Evolutionary conservation across 2,329 filamentous ascomycete species (phyloP).

Genomic region (Chaetomium olivaceum): DNA sequence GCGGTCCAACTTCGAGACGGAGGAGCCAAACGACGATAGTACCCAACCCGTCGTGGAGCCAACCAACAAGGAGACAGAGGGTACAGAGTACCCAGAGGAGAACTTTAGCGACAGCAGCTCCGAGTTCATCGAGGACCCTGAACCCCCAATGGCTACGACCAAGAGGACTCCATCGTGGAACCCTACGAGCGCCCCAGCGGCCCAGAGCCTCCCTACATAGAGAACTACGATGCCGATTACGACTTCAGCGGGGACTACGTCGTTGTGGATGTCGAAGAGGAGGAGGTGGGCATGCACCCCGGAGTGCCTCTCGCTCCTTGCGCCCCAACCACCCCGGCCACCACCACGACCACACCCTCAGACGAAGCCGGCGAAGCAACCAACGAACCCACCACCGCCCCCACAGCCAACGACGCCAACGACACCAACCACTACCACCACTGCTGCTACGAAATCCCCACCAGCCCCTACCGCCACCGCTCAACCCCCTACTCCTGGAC

Average conservation of each 20-base stretch:
- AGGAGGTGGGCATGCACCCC: not conserved
- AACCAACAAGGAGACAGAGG: not conserved
- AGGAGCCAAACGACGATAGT: no score
- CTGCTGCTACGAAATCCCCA: not conserved
- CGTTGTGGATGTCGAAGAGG: not conserved
- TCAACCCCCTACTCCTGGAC: not conserved
- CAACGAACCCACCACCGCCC: no score
- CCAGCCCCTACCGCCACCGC: not conserved
- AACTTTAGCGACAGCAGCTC: not conserved
- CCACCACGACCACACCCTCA: no score
- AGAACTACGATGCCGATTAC: not conserved
- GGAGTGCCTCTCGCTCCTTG: no score
- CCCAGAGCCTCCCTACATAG: not conserved
- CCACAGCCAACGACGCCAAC: no score
- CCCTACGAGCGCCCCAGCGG: not conserved
- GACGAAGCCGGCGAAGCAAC: no score
- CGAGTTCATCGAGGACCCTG: conserved; percentile 9
- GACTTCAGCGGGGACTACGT: no score
- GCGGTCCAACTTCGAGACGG: no score
- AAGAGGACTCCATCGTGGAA: not conserved
- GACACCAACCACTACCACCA: not conserved
- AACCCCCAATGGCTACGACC: not conserved
- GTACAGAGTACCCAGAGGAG: not conserved
- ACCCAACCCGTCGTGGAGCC: no score
- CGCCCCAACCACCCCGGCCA: no score